phyloP scores from a whole-genome alignment of 2,329 filamentous ascomycete genomes.

The Colletotrichum abscissum region DNA sequence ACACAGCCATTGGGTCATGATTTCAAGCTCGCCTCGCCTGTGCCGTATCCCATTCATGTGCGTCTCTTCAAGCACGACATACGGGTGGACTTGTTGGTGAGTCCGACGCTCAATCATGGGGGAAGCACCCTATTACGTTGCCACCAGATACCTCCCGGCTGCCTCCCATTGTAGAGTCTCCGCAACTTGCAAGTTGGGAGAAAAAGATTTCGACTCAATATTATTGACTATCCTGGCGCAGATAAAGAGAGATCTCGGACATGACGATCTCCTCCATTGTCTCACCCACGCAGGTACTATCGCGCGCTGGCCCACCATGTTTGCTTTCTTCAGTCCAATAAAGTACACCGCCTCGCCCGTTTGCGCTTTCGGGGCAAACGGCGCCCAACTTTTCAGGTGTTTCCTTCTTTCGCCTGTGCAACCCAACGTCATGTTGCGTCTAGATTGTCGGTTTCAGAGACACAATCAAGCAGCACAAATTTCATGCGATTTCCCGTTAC shows the following conservation, averaged over 20 bases:
- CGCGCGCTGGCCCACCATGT: not conserved
- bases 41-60: not conserved
- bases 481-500: not conserved
- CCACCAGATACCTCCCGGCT: not conserved
- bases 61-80: not conserved
- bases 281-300: not conserved
- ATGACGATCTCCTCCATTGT: constrained; percentile 13
- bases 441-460: not conserved
- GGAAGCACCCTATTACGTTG: not conserved
- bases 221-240: not conserved
- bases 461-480: not conserved
- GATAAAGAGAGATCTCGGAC: not conserved
- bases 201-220: not conserved
- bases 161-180: not conserved
- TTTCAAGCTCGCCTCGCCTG: not conserved
- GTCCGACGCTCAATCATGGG: not conserved
- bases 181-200: not conserved
- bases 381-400: not conserved
- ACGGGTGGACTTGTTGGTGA: not conserved
- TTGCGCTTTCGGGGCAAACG: constrained; percentile 17
- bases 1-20: not conserved
- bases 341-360: constrained; percentile 20
- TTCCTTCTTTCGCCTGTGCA: not conserved
- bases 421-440: constrained; percentile 14
- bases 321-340: constrained; percentile 8